Percentiles rank a stretch among this genome's conserved stretches.
Conservation (phyloP, 306 rosid genomes). For the Casuarina glauca region DNA sequence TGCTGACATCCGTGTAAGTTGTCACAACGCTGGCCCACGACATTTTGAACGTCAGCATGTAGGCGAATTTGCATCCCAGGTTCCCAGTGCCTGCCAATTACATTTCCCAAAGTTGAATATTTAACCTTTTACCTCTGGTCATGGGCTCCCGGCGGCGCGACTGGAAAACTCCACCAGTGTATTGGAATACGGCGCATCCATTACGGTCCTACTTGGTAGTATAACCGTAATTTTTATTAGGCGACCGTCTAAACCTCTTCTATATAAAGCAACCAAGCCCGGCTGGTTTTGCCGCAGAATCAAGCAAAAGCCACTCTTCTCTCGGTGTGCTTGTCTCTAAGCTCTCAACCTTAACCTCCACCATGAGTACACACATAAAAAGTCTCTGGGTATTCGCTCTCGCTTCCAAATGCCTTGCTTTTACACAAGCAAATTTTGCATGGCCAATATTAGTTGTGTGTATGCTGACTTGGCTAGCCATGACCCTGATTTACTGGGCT, state of each 20-base stretch:
- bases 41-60: neutral
- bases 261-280: conserved; percentile 36
- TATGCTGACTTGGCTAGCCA: conserved; percentile 34
- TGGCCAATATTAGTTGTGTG: conserved; percentile 43
- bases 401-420: conserved; percentile 51
- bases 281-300: conserved; percentile 9
- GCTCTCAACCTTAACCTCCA: neutral
- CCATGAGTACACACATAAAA: conserved; percentile 60
- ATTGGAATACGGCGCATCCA: neutral
- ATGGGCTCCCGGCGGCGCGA: conserved; percentile 45
- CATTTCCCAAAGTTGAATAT: conserved; percentile 20
- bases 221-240: neutral
- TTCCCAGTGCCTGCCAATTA: conserved; percentile 16
- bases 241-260: neutral
- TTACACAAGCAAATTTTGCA: conserved; percentile 45
- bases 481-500: conserved; percentile 60
- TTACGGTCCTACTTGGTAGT: conserved; percentile 7
- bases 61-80: neutral
- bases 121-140: conserved; percentile 36
- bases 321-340: neutral
- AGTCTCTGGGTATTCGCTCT: conserved; percentile 74
- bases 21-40: neutral
- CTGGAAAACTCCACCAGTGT: neutral
- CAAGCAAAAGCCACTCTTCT: neutral
- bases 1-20: neutral